phyloP scores from a whole-genome alignment of 495 filamentous ascomycete genomes.

The Endocarpon pusillum region DNA sequence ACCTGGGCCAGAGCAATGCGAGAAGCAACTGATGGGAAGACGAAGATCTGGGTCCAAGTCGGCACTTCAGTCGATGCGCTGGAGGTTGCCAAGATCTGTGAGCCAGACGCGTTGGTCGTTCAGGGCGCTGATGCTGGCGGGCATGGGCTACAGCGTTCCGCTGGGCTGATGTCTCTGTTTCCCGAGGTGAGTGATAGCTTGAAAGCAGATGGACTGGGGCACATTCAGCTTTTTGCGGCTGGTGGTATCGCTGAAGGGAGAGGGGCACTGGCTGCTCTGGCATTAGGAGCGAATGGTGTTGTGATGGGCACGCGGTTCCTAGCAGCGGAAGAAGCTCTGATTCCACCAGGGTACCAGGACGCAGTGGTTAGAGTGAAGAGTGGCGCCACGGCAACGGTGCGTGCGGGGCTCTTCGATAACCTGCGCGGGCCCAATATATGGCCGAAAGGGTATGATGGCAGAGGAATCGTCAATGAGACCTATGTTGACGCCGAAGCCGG shows the following conservation, averaged over 20 bases:
- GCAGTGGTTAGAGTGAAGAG: conserved; percentile 40
- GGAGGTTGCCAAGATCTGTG: conserved; percentile 17
- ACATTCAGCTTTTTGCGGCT: conserved; percentile 42
- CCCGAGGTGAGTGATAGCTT: conserved; percentile 40
- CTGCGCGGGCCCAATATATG: conserved; percentile 46
- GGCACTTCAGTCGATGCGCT: conserved; percentile 43
- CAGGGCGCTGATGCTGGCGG: conserved; percentile 62
- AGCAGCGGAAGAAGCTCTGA: conserved; percentile 37
- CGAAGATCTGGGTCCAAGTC: conserved; percentile 52
- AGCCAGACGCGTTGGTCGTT: conserved; percentile 48
- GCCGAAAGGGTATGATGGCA: conserved; percentile 42
- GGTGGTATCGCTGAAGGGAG: conserved; percentile 52
- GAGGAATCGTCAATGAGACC: conserved; percentile 44
- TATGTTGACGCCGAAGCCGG: conserved; percentile 35
- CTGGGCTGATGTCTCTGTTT: conserved; percentile 36
- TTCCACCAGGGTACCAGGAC: conserved; percentile 37
- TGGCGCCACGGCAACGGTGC: conserved; percentile 43
- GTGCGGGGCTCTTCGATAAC: conserved; percentile 50
- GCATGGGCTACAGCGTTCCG: conserved; percentile 42
- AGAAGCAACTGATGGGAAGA: conserved; percentile 6
- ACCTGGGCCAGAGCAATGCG: background rate
- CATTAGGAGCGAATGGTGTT: conserved; percentile 43
- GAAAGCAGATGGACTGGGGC: conserved; percentile 9
- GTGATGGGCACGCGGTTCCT: conserved; percentile 58
- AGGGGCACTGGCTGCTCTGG: conserved; percentile 40